Percentiles rank a stretch among this genome's conserved stretches.
phyloP scores from a whole-genome alignment of 177 flowering plant species.

The Vitis hybrid region DNA sequence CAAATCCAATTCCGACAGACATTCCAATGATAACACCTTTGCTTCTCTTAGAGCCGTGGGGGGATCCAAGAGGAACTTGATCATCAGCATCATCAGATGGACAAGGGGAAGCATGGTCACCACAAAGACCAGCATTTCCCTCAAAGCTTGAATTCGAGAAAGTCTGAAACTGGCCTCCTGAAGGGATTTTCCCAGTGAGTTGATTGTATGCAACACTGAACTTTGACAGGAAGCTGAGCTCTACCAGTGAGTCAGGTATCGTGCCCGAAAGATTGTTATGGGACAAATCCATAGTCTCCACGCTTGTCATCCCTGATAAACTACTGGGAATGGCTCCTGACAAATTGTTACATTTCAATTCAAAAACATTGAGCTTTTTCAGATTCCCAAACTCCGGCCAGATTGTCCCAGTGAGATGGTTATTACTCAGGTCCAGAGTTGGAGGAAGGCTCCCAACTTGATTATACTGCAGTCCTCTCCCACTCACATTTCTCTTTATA shows the following conservation, averaged over 20 bases:
- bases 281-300: conserved; percentile 47
- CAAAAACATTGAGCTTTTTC: conserved; percentile 30
- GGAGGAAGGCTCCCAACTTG: conserved; percentile 43
- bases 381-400: conserved; percentile 55
- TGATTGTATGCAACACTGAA: conserved; percentile 47
- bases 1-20: conserved; percentile 31
- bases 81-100: neutral
- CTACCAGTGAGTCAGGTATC: conserved; percentile 33
- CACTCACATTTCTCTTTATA: conserved; percentile 26
- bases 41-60: conserved; percentile 8
- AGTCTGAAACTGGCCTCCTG: conserved; percentile 37
- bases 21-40: conserved; percentile 24
- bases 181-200: conserved; percentile 37
- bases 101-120: conserved; percentile 30
- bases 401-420: conserved; percentile 43
- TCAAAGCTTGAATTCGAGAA: conserved; percentile 42
- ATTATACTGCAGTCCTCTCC: conserved; percentile 33
- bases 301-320: conserved; percentile 40
- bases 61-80: neutral
- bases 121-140: conserved; percentile 38
- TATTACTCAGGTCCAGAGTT: conserved; percentile 34
- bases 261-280: conserved; percentile 39
- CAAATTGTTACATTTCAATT: conserved; percentile 30
- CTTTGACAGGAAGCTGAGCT: conserved; percentile 37
- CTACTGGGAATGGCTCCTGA: conserved; percentile 39